Evolutionary conservation across 768 basidiomycete genomes (phyloP).

Genomic region (Amanita rimosa): DNA sequence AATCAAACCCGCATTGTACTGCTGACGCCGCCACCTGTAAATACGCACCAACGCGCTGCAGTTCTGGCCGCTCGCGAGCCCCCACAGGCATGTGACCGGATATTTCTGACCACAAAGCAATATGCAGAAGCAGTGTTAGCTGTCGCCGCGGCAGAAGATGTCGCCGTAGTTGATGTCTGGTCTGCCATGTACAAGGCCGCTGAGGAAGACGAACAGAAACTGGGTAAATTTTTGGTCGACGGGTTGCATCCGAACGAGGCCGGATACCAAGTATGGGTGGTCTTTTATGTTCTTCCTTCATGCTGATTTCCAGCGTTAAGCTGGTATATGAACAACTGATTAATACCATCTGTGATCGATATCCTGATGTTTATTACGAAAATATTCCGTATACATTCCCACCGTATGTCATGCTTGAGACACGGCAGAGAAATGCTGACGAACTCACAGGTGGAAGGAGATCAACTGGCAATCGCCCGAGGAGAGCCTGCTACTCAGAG

Average conservation of each 20-base stretch:
- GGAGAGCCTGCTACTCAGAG: background rate
- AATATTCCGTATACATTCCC: slow-evolving; percentile 48
- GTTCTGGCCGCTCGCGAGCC: slow-evolving; percentile 40
- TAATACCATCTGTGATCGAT: slow-evolving; percentile 39
- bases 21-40: slow-evolving; percentile 80
- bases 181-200: slow-evolving; percentile 60
- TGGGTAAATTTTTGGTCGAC: slow-evolving; percentile 50
- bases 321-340: slow-evolving; percentile 55
- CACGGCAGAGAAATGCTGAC: slow-evolving; percentile 5
- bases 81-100: slow-evolving; percentile 43
- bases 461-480: slow-evolving; percentile 17
- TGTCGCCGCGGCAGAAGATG: slow-evolving; percentile 40
- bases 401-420: slow-evolving; percentile 31
- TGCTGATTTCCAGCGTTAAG: slow-evolving; percentile 24
- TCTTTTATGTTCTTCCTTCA: background rate
- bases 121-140: slow-evolving; percentile 67
- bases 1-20: slow-evolving; percentile 68
- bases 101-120: slow-evolving; percentile 44
- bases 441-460: slow-evolving; percentile 10
- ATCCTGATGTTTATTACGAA: slow-evolving; percentile 63
- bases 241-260: slow-evolving; percentile 72
- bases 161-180: slow-evolving; percentile 71
- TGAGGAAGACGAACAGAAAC: slow-evolving; percentile 42
- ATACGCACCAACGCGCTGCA: slow-evolving; percentile 43
- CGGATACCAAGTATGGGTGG: slow-evolving; percentile 55